Evolutionary conservation across 176 grass and related monocot genomes (phyloP), one percentile per base, ranked within the genome.

Genomic region (Carex parvula): DNA sequence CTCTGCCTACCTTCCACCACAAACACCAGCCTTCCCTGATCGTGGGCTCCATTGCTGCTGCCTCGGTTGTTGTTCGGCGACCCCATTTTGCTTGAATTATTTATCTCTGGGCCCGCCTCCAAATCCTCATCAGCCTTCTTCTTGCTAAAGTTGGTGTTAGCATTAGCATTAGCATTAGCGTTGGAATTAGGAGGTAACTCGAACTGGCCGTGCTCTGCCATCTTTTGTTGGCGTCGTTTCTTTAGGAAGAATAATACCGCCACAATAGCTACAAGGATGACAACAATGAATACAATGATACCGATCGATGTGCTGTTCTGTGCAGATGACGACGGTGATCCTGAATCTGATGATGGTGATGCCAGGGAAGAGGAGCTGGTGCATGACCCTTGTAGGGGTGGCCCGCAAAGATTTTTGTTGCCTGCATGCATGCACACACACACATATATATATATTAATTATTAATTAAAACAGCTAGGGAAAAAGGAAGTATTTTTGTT

Each of bases 321-420:
- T 5, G 11, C 65, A 30, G 22, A 3, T 50, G 46, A 50, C 13
- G 80, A 81, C 17, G 87, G 61, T 17, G 60, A 68, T 18, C 42
- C 64, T 54, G 37, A 39, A 39, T 39, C 37, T 39, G 54, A 70
- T 21, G 84, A 21, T 69, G 86, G 6, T 2, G 64, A 11, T 70
- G 50, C 1, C 17, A 44, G 2, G n/a, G 75, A 24, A 5, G 81
- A 3, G 3, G 79, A 32, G 37, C 37, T 39, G 22, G 76, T 79
- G 64, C 96, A 95, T 85, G 81, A 78, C 0, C 54, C 61, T 17
- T 81, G 85, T 6, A 99, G 71, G 18, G 90, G 88, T 3, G 61
- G 83, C 15, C 96, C 93, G 39, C 96, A 99, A 3, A 99, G 89
- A 69, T 91, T 87, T 16, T 82, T 91, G 55, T 99, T 99, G 1